phyloP scores from a whole-genome alignment of 1,284 basidiomycete species.

The Lentinula novae-zelandiae region DNA sequence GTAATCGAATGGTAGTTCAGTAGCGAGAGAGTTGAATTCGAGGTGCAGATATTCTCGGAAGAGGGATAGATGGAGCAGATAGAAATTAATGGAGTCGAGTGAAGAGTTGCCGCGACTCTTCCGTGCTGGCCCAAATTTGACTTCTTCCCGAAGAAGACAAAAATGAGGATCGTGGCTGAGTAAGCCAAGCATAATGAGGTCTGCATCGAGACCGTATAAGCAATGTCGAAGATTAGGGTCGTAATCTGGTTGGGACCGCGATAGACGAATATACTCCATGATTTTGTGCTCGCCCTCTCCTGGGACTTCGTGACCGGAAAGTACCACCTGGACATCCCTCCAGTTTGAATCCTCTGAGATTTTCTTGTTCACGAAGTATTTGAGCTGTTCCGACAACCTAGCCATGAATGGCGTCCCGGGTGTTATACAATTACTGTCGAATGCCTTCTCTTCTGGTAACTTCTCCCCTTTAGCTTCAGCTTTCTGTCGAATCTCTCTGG shows the following conservation, averaged over 20 bases:
- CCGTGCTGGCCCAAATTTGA: conserved; percentile 89
- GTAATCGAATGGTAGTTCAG: conserved; percentile 55
- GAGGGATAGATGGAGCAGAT: conserved; percentile 90
- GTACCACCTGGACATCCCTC: conserved; percentile 88
- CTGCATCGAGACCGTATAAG: conserved; percentile 97
- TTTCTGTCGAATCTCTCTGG: conserved; percentile 82
- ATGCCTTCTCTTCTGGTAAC: conserved; percentile 89
- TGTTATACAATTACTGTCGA: conserved; percentile 99
- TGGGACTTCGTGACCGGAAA: conserved; percentile 98
- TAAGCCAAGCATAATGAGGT: conserved; percentile 97
- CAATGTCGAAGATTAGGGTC: conserved; percentile 94
- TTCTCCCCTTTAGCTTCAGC: conserved; percentile 88
- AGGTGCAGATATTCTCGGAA: conserved; percentile 97
- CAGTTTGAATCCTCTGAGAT: conserved; percentile 94
- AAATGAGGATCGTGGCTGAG: conserved; percentile 99
- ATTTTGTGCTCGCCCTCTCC: conserved; percentile 99
- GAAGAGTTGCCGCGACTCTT: conserved; percentile 70
- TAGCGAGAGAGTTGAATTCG: conserved; percentile 78
- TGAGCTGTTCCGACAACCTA: conserved; percentile 84
- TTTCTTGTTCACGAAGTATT: conserved; percentile 97
- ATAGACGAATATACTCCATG: conserved; percentile 97
- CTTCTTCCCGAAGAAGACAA: conserved; percentile 95
- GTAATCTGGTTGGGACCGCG: conserved; percentile 93
- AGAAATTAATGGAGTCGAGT: conserved; percentile 87
- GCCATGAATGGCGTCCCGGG: conserved; percentile 99